These are phyloP conservation scores for Lipomyces oligophaga DNA, from an alignment of 805 yeast genomes.

Conservation along the genomic window DNA sequence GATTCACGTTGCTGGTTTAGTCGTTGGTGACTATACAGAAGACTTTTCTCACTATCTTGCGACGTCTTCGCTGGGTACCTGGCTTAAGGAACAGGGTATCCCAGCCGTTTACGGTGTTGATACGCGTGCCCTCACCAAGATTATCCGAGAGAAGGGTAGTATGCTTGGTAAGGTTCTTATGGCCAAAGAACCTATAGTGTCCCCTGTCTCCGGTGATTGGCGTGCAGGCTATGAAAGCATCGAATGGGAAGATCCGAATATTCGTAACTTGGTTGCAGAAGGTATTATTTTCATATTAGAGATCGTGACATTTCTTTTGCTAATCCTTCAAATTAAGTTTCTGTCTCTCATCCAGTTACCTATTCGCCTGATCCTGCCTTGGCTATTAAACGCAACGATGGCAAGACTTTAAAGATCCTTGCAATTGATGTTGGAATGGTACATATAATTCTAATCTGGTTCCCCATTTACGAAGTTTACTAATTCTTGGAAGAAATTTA, in stretches of 20 bases:
- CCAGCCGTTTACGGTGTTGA: slow-evolving; percentile 98
- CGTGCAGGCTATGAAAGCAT: slow-evolving; percentile 61
- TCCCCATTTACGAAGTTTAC: neutral
- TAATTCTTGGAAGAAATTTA: slow-evolving; percentile 54
- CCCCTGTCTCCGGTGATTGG: slow-evolving; percentile 51
- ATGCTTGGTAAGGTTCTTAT: slow-evolving; percentile 84
- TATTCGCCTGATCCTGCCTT: slow-evolving; percentile 64
- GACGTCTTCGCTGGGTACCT: slow-evolving; percentile 80
- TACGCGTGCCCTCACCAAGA: slow-evolving; percentile 91
- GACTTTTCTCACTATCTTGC: slow-evolving; percentile 94
- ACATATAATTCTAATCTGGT: neutral
- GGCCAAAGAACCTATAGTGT: slow-evolving; percentile 40
- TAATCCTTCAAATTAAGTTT: slow-evolving; percentile 46
- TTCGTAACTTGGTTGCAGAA: slow-evolving; percentile 82
- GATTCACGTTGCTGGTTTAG: slow-evolving; percentile 94
- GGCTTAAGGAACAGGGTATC: slow-evolving; percentile 87
- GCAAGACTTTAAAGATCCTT: slow-evolving; percentile 73
- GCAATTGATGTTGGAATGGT: slow-evolving; percentile 95
- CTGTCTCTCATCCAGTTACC: slow-evolving; percentile 67
- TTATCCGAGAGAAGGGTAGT: slow-evolving; percentile 87
- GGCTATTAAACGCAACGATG: slow-evolving; percentile 58
- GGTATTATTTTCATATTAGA: slow-evolving; percentile 3
- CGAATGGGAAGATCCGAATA: slow-evolving; percentile 92
- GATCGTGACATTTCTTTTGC: neutral
- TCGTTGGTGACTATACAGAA: slow-evolving; percentile 95